Evolutionary conservation across 2,329 filamentous ascomycete species (phyloP).

Genomic region (Simplicillium sp.): DNA sequence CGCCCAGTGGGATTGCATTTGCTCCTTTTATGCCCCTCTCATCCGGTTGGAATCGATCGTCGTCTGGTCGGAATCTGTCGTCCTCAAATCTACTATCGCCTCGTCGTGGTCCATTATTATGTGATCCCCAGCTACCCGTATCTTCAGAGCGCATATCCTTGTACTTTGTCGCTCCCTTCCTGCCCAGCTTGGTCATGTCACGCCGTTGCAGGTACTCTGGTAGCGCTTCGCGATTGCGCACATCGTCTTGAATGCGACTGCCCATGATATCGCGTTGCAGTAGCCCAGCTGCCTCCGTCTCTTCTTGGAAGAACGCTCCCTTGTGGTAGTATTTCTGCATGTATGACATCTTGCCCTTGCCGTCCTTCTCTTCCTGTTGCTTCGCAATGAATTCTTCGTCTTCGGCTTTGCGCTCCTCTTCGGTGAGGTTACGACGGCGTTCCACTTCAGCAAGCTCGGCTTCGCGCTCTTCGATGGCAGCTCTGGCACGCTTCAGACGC

Average conservation of each 20-base stretch:
- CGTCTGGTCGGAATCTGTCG: constrained; percentile 60
- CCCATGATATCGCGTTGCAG: constrained; percentile 81
- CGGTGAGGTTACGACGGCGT: constrained; percentile 74
- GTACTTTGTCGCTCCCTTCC: constrained; percentile 86
- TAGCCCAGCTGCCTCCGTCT: constrained; percentile 65
- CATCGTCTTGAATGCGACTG: constrained; percentile 70
- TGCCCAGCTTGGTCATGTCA: constrained; percentile 88
- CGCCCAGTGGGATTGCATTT: constrained; percentile 61
- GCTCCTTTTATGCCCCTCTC: constrained; percentile 48
- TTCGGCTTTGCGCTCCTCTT: constrained; percentile 77
- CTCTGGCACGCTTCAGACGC: constrained; percentile 77
- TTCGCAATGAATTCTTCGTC: constrained; percentile 68
- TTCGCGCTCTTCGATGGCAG: constrained; percentile 75
- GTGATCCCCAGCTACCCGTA: constrained; percentile 75
- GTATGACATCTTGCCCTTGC: constrained; percentile 71
- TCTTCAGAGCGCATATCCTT: constrained; percentile 83
- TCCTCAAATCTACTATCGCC: constrained; percentile 33
- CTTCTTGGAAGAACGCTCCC: constrained; percentile 88
- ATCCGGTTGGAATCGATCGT: constrained; percentile 34
- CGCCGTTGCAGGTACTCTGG: constrained; percentile 88
- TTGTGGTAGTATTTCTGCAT: constrained; percentile 98
- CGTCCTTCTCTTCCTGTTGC: constrained; percentile 72
- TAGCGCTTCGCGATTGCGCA: constrained; percentile 69
- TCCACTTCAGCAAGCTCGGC: constrained; percentile 83
- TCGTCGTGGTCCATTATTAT: constrained; percentile 37